A percentile compares a stretch with the other conserved stretches of the same genome.
Evolutionary conservation across 768 basidiomycete genomes (phyloP).

Genomic region (Naganishia friedmannii): DNA sequence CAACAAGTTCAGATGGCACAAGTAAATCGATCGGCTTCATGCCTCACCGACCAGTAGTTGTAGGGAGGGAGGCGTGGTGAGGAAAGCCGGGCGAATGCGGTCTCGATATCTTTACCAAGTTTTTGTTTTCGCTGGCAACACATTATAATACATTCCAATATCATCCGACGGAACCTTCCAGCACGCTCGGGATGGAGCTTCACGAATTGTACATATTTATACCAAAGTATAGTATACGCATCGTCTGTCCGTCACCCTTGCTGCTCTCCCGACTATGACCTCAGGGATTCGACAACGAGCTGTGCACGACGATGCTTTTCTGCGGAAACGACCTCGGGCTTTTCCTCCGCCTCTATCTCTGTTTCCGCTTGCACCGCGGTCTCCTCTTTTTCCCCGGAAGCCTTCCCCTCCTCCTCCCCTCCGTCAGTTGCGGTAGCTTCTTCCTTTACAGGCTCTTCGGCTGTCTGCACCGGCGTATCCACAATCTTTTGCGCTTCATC

Average conservation of each 20-base stretch:
- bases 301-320: constrained; percentile 19
- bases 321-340: neutral
- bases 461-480: neutral
- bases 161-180: neutral
- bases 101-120: neutral
- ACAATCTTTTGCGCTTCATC: constrained; percentile 16
- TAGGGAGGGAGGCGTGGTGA: neutral
- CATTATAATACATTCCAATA: neutral
- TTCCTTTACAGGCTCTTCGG: constrained; percentile 8
- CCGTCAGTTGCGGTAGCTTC: constrained; percentile 1
- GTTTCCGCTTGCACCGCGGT: neutral
- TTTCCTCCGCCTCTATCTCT: neutral
- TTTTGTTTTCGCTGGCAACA: neutral
- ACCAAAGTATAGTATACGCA: neutral
- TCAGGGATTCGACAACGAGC: constrained; percentile 6
- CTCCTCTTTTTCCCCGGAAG: no score
- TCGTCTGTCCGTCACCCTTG: neutral
- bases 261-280: neutral
- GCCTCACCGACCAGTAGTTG: neutral
- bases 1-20: constrained; percentile 28
- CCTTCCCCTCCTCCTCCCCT: neutral
- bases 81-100: neutral
- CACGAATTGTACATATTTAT: neutral
- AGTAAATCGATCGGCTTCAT: neutral
- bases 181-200: neutral